These are phyloP conservation scores for Bruguiera gymnorhiza DNA, from an alignment of 345 rosid genomes.

Conservation along the genomic window DNA sequence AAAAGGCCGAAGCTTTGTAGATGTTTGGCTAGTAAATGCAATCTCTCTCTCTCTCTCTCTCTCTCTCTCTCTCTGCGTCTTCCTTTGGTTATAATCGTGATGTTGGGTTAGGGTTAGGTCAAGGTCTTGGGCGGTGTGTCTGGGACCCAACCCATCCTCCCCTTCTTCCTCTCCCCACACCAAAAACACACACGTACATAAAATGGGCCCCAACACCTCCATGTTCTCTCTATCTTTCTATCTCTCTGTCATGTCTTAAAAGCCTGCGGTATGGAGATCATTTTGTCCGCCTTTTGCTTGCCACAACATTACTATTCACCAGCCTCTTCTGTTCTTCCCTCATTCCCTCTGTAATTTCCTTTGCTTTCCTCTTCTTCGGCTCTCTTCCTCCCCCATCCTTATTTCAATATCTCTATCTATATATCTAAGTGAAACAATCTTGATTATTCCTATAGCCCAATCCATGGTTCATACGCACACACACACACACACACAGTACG, in stretches of 20 bases:
- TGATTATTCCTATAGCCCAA: background rate
- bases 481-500: background rate
- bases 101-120: constrained; percentile 61
- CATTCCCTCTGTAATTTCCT: background rate
- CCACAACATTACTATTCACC: background rate
- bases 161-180: constrained; percentile 21
- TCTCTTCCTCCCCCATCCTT: background rate
- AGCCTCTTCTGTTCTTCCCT: no score
- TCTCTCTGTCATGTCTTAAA: constrained; percentile 21
- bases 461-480: background rate
- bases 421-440: background rate
- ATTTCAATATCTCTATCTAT: background rate
- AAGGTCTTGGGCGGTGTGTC: constrained; percentile 48
- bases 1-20: background rate
- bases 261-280: constrained; percentile 23
- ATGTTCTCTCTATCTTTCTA: constrained; percentile 13
- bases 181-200: background rate
- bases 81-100: constrained; percentile 1
- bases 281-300: constrained; percentile 24
- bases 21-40: background rate
- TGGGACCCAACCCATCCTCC: constrained; percentile 44
- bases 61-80: no score
- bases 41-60: no score
- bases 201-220: constrained; percentile 38
- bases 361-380: background rate